phyloP scores from a whole-genome alignment of 805 yeast species.

The Yamadazyma ubonensis region DNA sequence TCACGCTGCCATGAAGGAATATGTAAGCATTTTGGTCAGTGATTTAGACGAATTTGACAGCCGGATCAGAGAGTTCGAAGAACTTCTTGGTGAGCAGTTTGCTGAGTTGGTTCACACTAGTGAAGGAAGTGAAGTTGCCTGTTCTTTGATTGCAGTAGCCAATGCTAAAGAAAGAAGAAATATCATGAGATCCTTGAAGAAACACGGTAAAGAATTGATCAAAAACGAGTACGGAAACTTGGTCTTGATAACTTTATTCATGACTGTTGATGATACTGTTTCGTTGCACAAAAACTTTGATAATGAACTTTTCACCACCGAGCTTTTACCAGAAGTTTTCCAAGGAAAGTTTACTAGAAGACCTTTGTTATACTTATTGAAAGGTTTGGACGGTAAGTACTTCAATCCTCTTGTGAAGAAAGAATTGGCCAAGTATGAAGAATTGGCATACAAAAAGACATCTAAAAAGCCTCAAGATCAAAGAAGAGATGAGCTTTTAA shows the following conservation, averaged over 20 bases:
- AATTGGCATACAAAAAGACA: constrained; percentile 55
- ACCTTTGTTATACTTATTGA: constrained; percentile 78
- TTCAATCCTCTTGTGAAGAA: constrained; percentile 69
- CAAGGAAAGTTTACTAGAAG: constrained; percentile 80
- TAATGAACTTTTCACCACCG: constrained; percentile 51
- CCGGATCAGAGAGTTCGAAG: constrained; percentile 79
- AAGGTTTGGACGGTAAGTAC: constrained; percentile 77
- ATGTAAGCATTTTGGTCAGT: constrained; percentile 66
- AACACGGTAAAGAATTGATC: constrained; percentile 72
- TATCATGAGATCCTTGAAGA: constrained; percentile 68
- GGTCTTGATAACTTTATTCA: constrained; percentile 73
- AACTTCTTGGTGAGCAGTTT: constrained; percentile 78
- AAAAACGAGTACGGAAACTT: constrained; percentile 83
- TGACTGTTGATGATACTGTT: constrained; percentile 93
- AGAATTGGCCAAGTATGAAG: constrained; percentile 59
- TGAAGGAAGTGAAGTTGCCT: constrained; percentile 92
- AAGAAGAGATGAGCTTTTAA: constrained; percentile 69
- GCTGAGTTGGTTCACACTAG: constrained; percentile 95
- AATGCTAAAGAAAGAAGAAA: constrained; percentile 89
- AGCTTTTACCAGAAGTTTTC: constrained; percentile 52
- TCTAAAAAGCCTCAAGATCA: constrained; percentile 82
- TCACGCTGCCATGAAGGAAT: constrained; percentile 95
- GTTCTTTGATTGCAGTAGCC: constrained; percentile 73
- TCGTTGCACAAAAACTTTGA: constrained; percentile 71
- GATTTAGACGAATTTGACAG: constrained; percentile 42